Evolutionary conservation across 1,284 basidiomycete species (phyloP).

Genomic region (Ceratobasidium theobromae): DNA sequence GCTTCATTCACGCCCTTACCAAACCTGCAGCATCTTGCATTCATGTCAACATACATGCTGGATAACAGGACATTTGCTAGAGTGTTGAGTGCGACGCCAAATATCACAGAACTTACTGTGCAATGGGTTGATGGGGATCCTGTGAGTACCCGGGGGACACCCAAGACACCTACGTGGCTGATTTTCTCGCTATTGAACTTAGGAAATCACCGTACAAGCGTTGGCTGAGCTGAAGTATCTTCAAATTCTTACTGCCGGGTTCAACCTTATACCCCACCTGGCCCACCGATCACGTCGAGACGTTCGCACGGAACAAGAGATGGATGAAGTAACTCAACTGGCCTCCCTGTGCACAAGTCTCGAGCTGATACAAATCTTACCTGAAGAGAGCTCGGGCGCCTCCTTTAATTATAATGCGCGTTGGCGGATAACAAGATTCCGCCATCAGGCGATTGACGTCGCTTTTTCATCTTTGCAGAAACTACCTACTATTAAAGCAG

Average conservation of each 20-base stretch:
- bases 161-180: background rate
- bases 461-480: background rate
- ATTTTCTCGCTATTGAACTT: background rate
- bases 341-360: conserved; percentile 9
- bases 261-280: conserved; percentile 16
- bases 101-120: conserved; percentile 12
- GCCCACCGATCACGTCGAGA: background rate
- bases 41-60: conserved; percentile 18
- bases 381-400: background rate
- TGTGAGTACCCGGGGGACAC: background rate
- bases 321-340: conserved; percentile 9
- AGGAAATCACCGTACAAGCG: background rate
- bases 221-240: background rate
- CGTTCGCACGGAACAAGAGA: background rate
- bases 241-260: background rate
- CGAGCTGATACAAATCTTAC: background rate
- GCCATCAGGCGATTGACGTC: background rate
- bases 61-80: conserved; percentile 5
- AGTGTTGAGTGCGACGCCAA: background rate
- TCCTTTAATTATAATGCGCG: conserved; percentile 1
- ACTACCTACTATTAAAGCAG: background rate
- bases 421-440: background rate
- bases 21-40: conserved; percentile 14
- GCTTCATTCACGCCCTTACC: background rate
- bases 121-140: conserved; percentile 23